Evolutionary conservation across 108 stramenopile species (phyloP).

Genomic region (Fragilariopsis cylindrus): DNA sequence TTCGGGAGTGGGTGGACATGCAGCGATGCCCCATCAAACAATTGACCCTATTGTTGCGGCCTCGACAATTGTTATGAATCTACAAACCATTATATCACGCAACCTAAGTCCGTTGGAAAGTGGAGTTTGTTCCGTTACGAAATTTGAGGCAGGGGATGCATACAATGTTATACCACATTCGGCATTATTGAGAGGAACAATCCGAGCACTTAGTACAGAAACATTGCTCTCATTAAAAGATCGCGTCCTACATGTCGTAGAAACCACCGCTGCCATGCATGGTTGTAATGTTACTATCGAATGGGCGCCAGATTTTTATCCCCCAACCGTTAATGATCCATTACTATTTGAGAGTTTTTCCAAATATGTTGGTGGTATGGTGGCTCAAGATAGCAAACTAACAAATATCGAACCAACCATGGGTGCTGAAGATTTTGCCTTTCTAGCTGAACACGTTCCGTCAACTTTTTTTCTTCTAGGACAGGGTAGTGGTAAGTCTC

Average conservation of each 20-base stretch:
- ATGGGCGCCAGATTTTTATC: conserved; percentile 81
- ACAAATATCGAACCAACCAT: conserved; percentile 78
- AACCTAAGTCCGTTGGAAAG: conserved; percentile 70
- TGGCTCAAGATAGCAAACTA: conserved; percentile 45
- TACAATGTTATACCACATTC: conserved; percentile 81
- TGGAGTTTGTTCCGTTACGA: conserved; percentile 73
- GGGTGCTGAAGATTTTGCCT: conserved; percentile 94
- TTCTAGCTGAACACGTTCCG: conserved; percentile 76
- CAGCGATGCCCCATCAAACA: conserved; percentile 87
- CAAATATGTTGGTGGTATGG: conserved; percentile 64
- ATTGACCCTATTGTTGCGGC: conserved; percentile 87
- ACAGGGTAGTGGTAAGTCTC: conserved; percentile 60
- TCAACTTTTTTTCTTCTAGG: conserved; percentile 81
- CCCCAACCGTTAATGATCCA: conserved; percentile 86
- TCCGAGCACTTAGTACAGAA: conserved; percentile 82
- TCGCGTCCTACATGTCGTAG: conserved; percentile 60
- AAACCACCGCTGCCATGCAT: conserved; percentile 61
- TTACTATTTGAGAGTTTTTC: conserved; percentile 63
- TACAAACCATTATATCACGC: conserved; percentile 85
- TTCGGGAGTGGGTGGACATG: conserved; percentile 92
- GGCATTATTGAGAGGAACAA: conserved; percentile 75
- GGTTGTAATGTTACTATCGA: conserved; percentile 71
- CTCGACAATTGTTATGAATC: conserved; percentile 75
- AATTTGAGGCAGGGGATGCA: conserved; percentile 71
- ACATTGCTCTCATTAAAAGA: conserved; percentile 50